Base-by-base conservation (phyloP, 345 rosid genomes). In the Passiflora organensis region DNA sequence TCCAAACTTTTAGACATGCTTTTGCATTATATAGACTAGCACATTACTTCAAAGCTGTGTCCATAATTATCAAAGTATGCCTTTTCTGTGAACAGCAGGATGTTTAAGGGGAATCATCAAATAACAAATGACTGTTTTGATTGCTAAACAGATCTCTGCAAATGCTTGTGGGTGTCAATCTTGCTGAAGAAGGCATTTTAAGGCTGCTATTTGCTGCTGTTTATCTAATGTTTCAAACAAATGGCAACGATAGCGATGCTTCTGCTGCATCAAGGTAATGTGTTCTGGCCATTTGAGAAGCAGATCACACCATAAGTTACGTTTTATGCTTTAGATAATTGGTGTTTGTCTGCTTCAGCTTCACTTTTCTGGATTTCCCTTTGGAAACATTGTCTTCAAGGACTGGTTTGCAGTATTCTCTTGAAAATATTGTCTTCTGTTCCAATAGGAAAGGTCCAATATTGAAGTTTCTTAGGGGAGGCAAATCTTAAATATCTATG, bases 101-200 rank as follows among this genome's bases (percentile, higher is more conserved):
- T 17, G 28, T 58, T 48, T 54, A 18, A 14, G 11, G 6, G 46
- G 42, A 39, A 10, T 37, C 37, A 32, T 43, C 55, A 36, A 43
- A 38, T 28, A 50, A 18, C 13, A 13, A 41, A 32, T 59, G 4
- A 20, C 32, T 63, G 51, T 63, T 28, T 62, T 60, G 59, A 18
- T 72, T 58, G 71, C 44, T 73, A 59, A 66, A 43, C 80, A 93
- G 99, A 80, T 93, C 95, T 63, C 67, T 93, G 53, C 87, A 84
- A 66, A 86, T 82, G 91, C 94, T 93, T 51, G 83, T 74, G 60
- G 74, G 66, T 53, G 73, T 86, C 53, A 66, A 80, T 63, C 74
- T 93, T 67, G 93, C 84, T 32, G 99, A 86, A 73, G 99, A 89
- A 74, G 99, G 95, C 59, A 76, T 93, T 76, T 71, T 93, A 73